These are phyloP conservation scores for Backusella parvicylindrica DNA, from an alignment of 192 early-diverging fungal species.

Conservation along the genomic window DNA sequence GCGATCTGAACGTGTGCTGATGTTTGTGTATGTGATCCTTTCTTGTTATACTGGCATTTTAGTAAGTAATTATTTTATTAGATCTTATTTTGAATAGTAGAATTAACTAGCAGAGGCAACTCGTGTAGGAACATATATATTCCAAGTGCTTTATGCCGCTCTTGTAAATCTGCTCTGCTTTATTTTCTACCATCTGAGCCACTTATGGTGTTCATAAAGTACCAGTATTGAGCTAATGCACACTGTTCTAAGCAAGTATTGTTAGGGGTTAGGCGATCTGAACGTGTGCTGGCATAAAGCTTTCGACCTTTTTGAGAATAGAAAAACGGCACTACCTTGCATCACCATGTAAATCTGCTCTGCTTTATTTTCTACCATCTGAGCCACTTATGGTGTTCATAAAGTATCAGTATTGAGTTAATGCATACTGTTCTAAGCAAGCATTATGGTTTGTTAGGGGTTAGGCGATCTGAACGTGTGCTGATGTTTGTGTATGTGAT, in stretches of 20 bases:
- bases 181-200: not conserved
- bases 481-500: not conserved
- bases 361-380: not conserved
- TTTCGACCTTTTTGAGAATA: not conserved
- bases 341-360: slow-evolving; percentile 5
- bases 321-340: not conserved
- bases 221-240: not conserved
- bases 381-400: not conserved
- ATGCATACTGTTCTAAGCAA: not conserved
- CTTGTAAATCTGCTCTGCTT: slow-evolving; percentile 1
- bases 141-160: not conserved
- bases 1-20: slow-evolving; percentile 2
- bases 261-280: slow-evolving; percentile 3
- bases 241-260: slow-evolving; percentile 1
- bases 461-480: slow-evolving; percentile 6
- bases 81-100: not conserved
- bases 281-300: not conserved
- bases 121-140: not conserved
- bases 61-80: not conserved
- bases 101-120: not conserved
- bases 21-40: not conserved
- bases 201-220: not conserved
- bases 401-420: not conserved
- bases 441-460: not conserved
- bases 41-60: not conserved